Base-by-base conservation (phyloP, 2,329 filamentous ascomycete species). In the Exophiala mesophila region DNA sequence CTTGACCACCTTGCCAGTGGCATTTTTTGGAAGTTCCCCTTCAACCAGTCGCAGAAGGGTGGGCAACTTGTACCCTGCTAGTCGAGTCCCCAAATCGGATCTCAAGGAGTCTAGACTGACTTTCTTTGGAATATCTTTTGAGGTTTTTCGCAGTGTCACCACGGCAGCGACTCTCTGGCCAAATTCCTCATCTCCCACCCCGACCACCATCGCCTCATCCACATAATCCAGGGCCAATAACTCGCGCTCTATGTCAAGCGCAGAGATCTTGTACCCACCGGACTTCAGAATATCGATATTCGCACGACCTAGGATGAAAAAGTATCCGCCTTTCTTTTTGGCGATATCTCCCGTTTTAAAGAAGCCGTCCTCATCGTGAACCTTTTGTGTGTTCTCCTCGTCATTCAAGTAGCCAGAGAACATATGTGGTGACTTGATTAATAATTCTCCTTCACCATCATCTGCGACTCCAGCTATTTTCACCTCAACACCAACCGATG, bases 261-360 rank as follows among this genome's bases (percentile, higher is more conserved):
- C 55, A 35, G 64, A 69, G 39, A 72, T 69, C 57, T 72, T 73
- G 52, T 72, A 72, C 0, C 69, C 70, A 5, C 69, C 69, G 3
- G 63, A 66, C 47, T 73, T 73, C 52, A 74, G 67, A 16, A 73
- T 71, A 45, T 71, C 69, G 9, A 69, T 56, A 17, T 61, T 66
- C 4, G 65, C 67, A 13, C 69, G 61, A 12, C 69, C 70, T 18
- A 69, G 49, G 35, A 72, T 71, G 36, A 57, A 71, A 49, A 68
- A 71, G 58, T 63, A 8, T n/a, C 13, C 13, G 4, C 40, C 45
- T 12, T 54, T 40, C 3, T 44, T 38, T n/a, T 48, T 16, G 4
- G 48, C 53, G n/a, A 57, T 50, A 36, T 67, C 64, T 7, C 63
- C 63, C 1, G 63, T 68, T 19, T 59, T 63, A 50, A 58, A 70